Evolutionary conservation across 2,329 filamentous ascomycete species (phyloP).

Genomic region (Scopulariopsis brevicaulis): DNA sequence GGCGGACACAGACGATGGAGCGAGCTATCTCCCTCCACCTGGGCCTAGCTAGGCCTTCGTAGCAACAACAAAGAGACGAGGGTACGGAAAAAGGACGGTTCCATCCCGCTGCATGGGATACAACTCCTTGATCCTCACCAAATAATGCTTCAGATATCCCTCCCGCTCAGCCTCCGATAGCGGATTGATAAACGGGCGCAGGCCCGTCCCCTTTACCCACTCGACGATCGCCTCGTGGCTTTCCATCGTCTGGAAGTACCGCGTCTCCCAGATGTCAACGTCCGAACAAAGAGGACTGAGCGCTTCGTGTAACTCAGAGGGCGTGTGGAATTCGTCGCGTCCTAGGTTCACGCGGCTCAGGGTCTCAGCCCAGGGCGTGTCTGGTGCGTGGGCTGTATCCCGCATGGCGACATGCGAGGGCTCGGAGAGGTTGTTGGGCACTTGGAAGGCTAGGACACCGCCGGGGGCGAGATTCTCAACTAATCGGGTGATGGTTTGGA

Average conservation of each 20-base stretch:
- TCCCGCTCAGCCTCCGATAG: slow-evolving; percentile 26
- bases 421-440: slow-evolving; percentile 34
- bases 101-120: slow-evolving; percentile 37
- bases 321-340: slow-evolving; percentile 35
- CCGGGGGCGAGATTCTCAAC: slow-evolving; percentile 26
- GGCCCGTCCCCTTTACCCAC: slow-evolving; percentile 46
- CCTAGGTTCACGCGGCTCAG: slow-evolving; percentile 18
- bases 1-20: too few species aligned
- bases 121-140: slow-evolving; percentile 24
- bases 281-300: slow-evolving; percentile 26
- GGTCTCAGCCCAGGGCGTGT: slow-evolving; percentile 23
- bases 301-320: slow-evolving; percentile 33
- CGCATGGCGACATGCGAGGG: slow-evolving; percentile 39
- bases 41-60: neutral
- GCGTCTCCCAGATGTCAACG: slow-evolving; percentile 42
- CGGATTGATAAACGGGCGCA: slow-evolving; percentile 41
- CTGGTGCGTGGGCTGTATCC: slow-evolving; percentile 17
- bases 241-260: slow-evolving; percentile 39
- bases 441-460: slow-evolving; percentile 40
- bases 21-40: too few species aligned
- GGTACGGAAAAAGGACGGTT: slow-evolving; percentile 41
- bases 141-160: slow-evolving; percentile 34
- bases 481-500: slow-evolving; percentile 30
- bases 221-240: slow-evolving; percentile 39
- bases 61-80: slow-evolving; percentile 43